Evolutionary conservation across 1,284 basidiomycete genomes (phyloP).

Genomic region (Boletus putidus): DNA sequence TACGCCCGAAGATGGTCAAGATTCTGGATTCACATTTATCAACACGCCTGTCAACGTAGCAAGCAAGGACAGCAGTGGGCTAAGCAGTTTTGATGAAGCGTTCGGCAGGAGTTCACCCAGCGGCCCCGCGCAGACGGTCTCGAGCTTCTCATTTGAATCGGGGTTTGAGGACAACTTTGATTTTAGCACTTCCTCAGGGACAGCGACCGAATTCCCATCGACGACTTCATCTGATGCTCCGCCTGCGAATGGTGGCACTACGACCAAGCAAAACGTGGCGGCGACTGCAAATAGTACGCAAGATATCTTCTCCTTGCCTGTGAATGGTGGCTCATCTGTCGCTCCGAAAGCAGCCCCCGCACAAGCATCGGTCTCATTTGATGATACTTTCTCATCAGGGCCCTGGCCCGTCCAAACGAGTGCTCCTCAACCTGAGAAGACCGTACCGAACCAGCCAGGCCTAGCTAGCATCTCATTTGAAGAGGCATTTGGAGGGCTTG

Average conservation of each 20-base stretch:
- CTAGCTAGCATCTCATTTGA: conserved; percentile 51
- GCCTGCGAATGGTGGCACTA: conserved; percentile 20
- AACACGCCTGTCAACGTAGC: conserved; percentile 19
- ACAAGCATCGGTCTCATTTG: conserved; percentile 45
- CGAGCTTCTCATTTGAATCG: conserved; percentile 62
- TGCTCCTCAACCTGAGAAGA: conserved; percentile 24
- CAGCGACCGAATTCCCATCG: conserved; percentile 35
- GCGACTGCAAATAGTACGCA: conserved; percentile 25
- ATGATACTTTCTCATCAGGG: conserved; percentile 49
- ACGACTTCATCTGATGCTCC: conserved; percentile 17
- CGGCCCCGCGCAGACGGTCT: conserved; percentile 40
- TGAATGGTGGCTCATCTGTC: conserved; percentile 9
- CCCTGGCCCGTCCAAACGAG: conserved; percentile 17
- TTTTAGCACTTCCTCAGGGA: conserved; percentile 57
- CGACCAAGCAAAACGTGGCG: conserved; percentile 18
- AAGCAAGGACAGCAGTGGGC: conserved; percentile 42
- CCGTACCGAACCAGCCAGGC: conserved; percentile 18
- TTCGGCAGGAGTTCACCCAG: conserved; percentile 55
- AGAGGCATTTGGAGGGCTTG: conserved; percentile 58
- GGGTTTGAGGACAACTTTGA: conserved; percentile 89
- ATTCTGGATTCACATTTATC: conserved; percentile 28
- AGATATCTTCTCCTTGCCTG: conserved; percentile 20
- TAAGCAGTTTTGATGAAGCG: conserved; percentile 74
- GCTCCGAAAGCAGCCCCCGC: conserved; percentile 15
- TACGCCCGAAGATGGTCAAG: conserved; percentile 26